These are phyloP conservation scores for Nadsonia commutata DNA, from an alignment of 1,139 yeast species.

Conservation along the genomic window DNA sequence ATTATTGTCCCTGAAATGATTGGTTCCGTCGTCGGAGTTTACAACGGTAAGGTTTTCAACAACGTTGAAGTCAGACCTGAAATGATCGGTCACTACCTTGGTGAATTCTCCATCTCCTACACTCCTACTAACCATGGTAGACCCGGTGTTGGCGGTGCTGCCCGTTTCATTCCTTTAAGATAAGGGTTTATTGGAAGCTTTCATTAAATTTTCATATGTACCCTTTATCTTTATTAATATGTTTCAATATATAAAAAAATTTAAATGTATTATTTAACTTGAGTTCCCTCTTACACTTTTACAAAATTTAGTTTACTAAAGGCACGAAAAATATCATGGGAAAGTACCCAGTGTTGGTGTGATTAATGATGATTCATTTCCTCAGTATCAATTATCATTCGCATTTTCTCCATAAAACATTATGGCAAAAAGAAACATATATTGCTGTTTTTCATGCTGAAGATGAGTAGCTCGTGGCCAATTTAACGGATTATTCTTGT, in stretches of 20 bases:
- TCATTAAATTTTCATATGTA: slow-evolving; percentile 1
- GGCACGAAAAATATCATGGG: no score
- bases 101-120: slow-evolving; percentile 99
- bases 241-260: slow-evolving; percentile 5
- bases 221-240: background rate
- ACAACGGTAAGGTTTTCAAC: slow-evolving; percentile 99
- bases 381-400: no score
- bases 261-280: slow-evolving; percentile 1
- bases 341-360: no score
- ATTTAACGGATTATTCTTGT: no score
- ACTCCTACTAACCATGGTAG: slow-evolving; percentile 99
- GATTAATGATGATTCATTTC: no score
- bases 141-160: slow-evolving; percentile 83
- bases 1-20: slow-evolving; percentile 99
- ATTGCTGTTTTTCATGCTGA: no score
- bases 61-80: slow-evolving; percentile 97
- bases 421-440: no score
- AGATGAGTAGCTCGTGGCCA: no score
- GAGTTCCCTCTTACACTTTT: background rate
- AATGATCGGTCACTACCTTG: slow-evolving; percentile 99
- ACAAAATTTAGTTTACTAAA: no score
- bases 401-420: no score
- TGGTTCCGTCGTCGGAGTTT: slow-evolving; percentile 96
- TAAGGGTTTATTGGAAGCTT: slow-evolving; percentile 11
- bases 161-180: slow-evolving; percentile 31